Conservation (phyloP, 768 basidiomycete genomes). For the Pleurotus tuber-regium region DNA sequence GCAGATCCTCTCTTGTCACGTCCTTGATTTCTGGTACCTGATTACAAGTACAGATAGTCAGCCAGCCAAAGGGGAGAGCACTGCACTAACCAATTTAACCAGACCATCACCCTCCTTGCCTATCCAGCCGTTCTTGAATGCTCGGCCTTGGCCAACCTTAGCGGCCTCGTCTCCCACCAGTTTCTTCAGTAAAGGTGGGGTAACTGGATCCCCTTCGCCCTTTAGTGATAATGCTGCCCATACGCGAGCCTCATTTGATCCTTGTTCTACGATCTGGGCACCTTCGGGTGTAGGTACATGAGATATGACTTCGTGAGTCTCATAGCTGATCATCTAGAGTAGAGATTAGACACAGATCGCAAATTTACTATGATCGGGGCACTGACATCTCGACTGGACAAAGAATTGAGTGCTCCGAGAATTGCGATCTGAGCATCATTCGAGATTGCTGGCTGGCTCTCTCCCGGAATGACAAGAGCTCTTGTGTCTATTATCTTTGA, state of each 20-base stretch:
- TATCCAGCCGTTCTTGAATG: constrained; percentile 98
- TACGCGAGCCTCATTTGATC: constrained; percentile 94
- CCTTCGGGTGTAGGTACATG: constrained; percentile 86
- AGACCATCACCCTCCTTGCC: constrained; percentile 86
- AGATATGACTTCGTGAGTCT: constrained; percentile 70
- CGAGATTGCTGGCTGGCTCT: constrained; percentile 51
- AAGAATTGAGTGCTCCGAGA: constrained; percentile 89
- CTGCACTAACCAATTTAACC: constrained; percentile 73
- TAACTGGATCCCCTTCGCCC: constrained; percentile 67
- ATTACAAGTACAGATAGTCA: constrained; percentile 10
- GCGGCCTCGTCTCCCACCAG: constrained; percentile 83
- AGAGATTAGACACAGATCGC: constrained; percentile 11
- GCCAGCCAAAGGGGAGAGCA: constrained; percentile 1
- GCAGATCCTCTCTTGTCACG: constrained; percentile 68
- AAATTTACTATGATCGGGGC: constrained; percentile 6
- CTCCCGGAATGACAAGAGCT: constrained; percentile 62
- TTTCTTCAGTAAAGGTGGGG: constrained; percentile 66
- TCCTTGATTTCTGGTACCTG: constrained; percentile 72
- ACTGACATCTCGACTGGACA: constrained; percentile 80
- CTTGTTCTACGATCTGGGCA: constrained; percentile 66
- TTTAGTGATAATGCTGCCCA: constrained; percentile 80
- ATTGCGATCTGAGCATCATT: constrained; percentile 82
- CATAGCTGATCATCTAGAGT: constrained; percentile 77
- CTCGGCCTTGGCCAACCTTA: constrained; percentile 92
- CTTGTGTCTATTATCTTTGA: constrained; percentile 67